These are phyloP conservation scores for Trichoderma citrinoviride DNA, from an alignment of 2,329 filamentous ascomycete genomes.

Conservation along the genomic window DNA sequence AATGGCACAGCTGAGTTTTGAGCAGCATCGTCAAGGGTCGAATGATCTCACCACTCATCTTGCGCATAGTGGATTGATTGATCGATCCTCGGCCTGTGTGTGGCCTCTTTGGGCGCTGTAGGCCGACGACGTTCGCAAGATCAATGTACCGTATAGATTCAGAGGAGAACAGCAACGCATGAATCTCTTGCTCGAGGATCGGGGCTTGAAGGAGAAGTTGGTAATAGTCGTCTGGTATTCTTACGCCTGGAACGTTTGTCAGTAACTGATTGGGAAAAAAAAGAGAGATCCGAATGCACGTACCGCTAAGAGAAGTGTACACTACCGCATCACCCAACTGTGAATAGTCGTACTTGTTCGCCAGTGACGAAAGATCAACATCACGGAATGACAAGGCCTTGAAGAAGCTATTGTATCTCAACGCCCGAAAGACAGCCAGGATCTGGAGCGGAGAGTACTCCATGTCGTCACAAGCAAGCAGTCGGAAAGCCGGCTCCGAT, in stretches of 20 bases:
- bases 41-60: constrained; percentile 42
- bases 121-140: constrained; percentile 44
- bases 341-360: constrained; percentile 43
- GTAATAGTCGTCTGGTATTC: constrained; percentile 48
- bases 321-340: constrained; percentile 47
- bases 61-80: constrained; percentile 27
- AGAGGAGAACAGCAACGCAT: constrained; percentile 54
- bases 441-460: constrained; percentile 51
- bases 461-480: constrained; percentile 43
- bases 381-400: constrained; percentile 55
- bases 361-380: constrained; percentile 47
- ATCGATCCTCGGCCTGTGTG: constrained; percentile 28
- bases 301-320: constrained; percentile 53
- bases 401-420: constrained; percentile 60
- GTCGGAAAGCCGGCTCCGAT: constrained; percentile 51
- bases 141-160: constrained; percentile 56
- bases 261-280: not conserved
- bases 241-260: constrained; percentile 38
- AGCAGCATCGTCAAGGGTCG: constrained; percentile 51
- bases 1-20: constrained; percentile 46
- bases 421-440: constrained; percentile 54
- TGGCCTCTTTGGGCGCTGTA: constrained; percentile 27
- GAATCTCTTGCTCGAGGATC: constrained; percentile 55
- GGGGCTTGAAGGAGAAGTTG: constrained; percentile 49
- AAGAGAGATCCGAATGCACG: constrained; percentile 21